Percentiles rank a stretch among this genome's conserved stretches.
These are phyloP conservation scores for Leccinellum luteum DNA, from an alignment of 768 basidiomycete genomes.

Conservation along the genomic window DNA sequence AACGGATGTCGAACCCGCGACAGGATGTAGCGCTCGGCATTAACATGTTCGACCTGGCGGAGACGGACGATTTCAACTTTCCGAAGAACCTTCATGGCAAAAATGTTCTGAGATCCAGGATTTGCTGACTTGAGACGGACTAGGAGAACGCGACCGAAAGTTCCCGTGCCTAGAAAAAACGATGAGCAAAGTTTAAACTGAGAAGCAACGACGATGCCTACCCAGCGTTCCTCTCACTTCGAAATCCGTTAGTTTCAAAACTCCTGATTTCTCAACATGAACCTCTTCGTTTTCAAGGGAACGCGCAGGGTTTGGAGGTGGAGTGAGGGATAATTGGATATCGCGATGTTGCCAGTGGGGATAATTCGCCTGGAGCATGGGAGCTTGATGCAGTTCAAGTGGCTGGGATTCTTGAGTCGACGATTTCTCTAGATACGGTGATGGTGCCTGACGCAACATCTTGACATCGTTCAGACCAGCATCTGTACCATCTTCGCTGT, in stretches of 20 bases:
- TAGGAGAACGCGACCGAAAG: constrained; percentile 90
- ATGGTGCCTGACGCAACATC: constrained; percentile 14
- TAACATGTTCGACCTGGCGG: constrained; percentile 97
- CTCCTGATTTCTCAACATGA: constrained; percentile 55
- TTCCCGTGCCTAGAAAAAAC: constrained; percentile 77
- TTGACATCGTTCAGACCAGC: constrained; percentile 9
- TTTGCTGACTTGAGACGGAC: constrained; percentile 70
- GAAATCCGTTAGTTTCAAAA: constrained; percentile 69
- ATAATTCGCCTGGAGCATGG: constrained; percentile 6
- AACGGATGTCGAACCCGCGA: constrained; percentile 92
- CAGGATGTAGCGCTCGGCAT: constrained; percentile 92
- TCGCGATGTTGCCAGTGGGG: constrained; percentile 11
- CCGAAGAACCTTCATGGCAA: constrained; percentile 86
- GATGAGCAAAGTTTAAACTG: constrained; percentile 2
- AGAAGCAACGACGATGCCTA: constrained; percentile 31
- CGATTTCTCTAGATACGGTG: constrained; percentile 7
- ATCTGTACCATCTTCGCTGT: constrained; percentile 39
- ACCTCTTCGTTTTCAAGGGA: constrained; percentile 69
- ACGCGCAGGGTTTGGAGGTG: constrained; percentile 44
- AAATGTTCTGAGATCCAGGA: constrained; percentile 45
- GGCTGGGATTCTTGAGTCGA: constrained; percentile 8
- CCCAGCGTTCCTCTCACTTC: constrained; percentile 79
- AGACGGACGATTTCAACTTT: constrained; percentile 85
- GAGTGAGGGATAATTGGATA: constrained; percentile 14
- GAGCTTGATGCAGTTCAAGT: constrained; percentile 2